Evolutionary conservation across 169 alveolate genomes (phyloP).

Genomic region (Plasmodium adleri): DNA sequence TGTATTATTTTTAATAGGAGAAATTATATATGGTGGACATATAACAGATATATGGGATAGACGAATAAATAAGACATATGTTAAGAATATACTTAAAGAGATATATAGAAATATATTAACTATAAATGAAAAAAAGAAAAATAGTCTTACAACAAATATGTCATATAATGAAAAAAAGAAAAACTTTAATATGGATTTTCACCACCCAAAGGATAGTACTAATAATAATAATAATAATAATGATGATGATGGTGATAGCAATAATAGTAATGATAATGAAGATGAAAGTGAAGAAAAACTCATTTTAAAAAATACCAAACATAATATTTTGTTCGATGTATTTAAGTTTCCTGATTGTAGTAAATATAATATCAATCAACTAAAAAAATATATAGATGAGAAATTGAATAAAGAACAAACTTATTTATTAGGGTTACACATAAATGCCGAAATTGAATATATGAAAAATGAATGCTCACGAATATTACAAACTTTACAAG

Average conservation of each 20-base stretch:
- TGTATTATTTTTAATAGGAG: slow-evolving; percentile 95
- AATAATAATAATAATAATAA: background rate
- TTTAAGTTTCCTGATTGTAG: slow-evolving; percentile 96
- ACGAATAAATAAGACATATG: slow-evolving; percentile 95
- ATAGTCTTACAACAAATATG: background rate
- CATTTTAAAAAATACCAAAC: slow-evolving; percentile 91
- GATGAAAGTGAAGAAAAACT: slow-evolving; percentile 87
- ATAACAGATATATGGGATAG: slow-evolving; percentile 98
- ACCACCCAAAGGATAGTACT: background rate
- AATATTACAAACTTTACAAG: slow-evolving; percentile 89
- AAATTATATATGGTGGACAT: slow-evolving; percentile 98
- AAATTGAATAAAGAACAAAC: slow-evolving; percentile 94
- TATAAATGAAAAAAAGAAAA: slow-evolving; percentile 22
- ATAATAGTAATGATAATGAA: slow-evolving; percentile 4
- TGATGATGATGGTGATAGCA: slow-evolving; percentile 4
- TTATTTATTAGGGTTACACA: slow-evolving; percentile 94
- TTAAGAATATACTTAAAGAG: slow-evolving; percentile 49
- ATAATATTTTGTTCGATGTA: slow-evolving; percentile 91
- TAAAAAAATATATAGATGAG: slow-evolving; percentile 94
- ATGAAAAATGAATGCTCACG: slow-evolving; percentile 92
- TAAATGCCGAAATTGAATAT: slow-evolving; percentile 97
- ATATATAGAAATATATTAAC: slow-evolving; percentile 51
- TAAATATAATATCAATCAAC: slow-evolving; percentile 92
- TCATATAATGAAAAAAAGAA: background rate
- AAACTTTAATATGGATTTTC: too few relatives aligned